Conservation (phyloP, 169 alveolate species). For the Cryptosporidium bovis region DNA sequence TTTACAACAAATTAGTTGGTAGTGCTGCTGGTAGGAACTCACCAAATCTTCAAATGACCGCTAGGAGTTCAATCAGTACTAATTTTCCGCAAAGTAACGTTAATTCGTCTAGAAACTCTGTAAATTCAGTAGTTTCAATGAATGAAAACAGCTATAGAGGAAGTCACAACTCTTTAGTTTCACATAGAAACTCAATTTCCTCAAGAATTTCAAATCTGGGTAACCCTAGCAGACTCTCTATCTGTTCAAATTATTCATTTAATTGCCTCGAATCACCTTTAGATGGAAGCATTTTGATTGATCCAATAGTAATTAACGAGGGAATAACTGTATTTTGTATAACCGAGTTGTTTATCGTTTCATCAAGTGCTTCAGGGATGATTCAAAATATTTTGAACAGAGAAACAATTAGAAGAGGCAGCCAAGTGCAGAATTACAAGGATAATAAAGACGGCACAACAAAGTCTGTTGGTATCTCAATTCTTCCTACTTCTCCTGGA, state of each 20-base stretch:
- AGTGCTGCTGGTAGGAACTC: neutral
- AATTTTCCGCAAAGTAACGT: constrained; percentile 51
- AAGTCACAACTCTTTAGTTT: neutral
- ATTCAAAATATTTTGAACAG: constrained; percentile 58
- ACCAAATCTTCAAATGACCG: constrained; percentile 7
- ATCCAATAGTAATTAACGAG: constrained; percentile 23
- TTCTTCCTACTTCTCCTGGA: constrained; percentile 52
- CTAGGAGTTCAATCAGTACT: constrained; percentile 71
- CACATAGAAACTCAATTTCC: constrained; percentile 21
- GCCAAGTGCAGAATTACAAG: neutral
- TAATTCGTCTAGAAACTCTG: constrained; percentile 44
- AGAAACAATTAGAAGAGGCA: constrained; percentile 19
- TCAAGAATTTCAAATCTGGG: constrained; percentile 5
- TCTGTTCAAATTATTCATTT: constrained; percentile 23
- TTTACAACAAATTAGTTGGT: neutral
- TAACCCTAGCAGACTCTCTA: constrained; percentile 4
- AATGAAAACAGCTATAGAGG: neutral
- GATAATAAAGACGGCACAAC: neutral
- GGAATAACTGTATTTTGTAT: constrained; percentile 64
- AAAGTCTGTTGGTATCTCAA: constrained; percentile 50
- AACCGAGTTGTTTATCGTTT: constrained; percentile 43
- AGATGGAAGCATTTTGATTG: constrained; percentile 8
- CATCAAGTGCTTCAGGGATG: constrained; percentile 46
- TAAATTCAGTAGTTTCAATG: constrained; percentile 5
- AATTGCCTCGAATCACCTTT: neutral